Evolutionary conservation across 176 grass and related monocot genomes (phyloP), one percentile per base, ranked within the genome.

Genomic region (Rhynchospora breviuscula): DNA sequence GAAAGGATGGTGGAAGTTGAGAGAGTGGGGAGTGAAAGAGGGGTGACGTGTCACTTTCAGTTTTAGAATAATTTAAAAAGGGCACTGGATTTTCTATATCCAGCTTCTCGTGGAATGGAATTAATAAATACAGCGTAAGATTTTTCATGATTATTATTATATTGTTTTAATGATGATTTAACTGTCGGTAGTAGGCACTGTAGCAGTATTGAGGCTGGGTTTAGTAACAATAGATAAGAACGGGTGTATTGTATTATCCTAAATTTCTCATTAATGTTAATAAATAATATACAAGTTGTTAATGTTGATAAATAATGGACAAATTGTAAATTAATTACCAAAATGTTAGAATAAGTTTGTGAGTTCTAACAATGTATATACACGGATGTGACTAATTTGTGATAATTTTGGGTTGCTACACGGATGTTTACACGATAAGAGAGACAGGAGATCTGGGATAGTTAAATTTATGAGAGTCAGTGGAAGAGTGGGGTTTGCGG

Each of bases 1-100:
- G 56, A 66, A 81, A 71, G 76, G 47, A 60, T 56, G 61, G 47
- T 48, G 46, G 58, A 53, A 63, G 75, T 12, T 48, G 83, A 57
- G 31, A 67, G 84, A 71, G 88, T 67, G 68, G 21, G 19, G 66
- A 54, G 85, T 78, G 84, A 84, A 73, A 76, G 51, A 46, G n/a
- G 40, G 82, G 90, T 87, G 79, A 84, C 60, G 21, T 72, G 86
- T 92, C 88, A 78, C 86, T 90, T 87, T 89, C 65, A 45, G 61
- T 87, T 75, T 84, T 75, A 40, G 69, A 58, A 60, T 71, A 35
- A 25, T 65, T 67, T 17, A 67, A 49, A 31, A 65, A 65, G 57
- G 23, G 29, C 9, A 14, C 1, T 2, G 3, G 73, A 77, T 77
- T 18, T 77, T 56, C 73, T 56, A 33, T 53, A 23, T 56, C 5